Base-by-base conservation (phyloP, 805 yeast genomes). In the Huiozyma naganishii region DNA sequence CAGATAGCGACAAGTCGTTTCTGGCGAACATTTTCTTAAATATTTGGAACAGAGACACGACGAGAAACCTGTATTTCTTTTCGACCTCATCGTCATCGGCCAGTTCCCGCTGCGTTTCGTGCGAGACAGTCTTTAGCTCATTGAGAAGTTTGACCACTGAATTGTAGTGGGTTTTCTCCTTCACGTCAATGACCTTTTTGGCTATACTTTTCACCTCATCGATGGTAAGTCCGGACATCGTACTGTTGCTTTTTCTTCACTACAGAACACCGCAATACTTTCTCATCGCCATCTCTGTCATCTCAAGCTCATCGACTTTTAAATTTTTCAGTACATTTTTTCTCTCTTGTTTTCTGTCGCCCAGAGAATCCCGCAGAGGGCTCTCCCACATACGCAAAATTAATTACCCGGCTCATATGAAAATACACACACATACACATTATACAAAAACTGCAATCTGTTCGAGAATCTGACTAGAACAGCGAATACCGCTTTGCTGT, bases 11-110 rank as follows among this genome's bases (percentile, higher is more conserved):
- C 34, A 63, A 36, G 32, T 63, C 64, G n/a, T 57, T 54, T 34
- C 66, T 53, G 23, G 45, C 38, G 34, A 62, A 61, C n/a, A 63
- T 43, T 37, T 61, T 60, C 30, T 58, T 58, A 40, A 59, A 62
- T 8, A 61, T 52, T 39, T 60, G 66, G 42, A 54, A 53, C 7
- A 63, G 45, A 0, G 64, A 53, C 23, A 62, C 54, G 5, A 59
- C 55, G 39, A 61, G 30, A 42, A 58, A 63, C 41, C 67, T 48
- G 28, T 51, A 36, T 13, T 43, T 52, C 7, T 51, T 48, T 41
- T 60, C 64, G 1, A 39, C 32, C 13, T 27, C 23, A 29, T 37
- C 56, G 27, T 48, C 51, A 17, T 42, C 37, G 11, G 10, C 13
- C 30, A 40, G 9, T n/a, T n/a, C 10, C 2, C 40, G 29, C 11